A percentile compares a stretch with the other conserved stretches of the same genome.
Conservation (phyloP, 805 yeast genomes). For the Nakazawaea holstii region DNA sequence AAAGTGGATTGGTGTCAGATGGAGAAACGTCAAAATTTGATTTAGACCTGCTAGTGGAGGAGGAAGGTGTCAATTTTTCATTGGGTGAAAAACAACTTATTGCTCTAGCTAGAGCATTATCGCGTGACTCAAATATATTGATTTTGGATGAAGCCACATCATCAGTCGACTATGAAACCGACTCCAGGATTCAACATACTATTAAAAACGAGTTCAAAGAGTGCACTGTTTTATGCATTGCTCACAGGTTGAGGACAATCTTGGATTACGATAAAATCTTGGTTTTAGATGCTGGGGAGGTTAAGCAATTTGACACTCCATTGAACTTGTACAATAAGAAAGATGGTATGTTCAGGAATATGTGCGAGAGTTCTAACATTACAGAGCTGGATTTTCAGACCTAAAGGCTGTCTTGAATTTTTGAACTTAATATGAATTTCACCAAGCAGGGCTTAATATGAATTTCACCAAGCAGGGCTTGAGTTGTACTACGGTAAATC, state of each 20-base stretch:
- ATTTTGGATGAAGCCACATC: conserved; percentile 64
- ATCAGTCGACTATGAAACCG: conserved; percentile 57
- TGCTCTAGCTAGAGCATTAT: conserved; percentile 56
- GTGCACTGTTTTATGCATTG: conserved; percentile 57
- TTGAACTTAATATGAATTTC: no score
- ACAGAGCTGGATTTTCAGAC: no score
- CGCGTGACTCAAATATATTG: conserved; percentile 44
- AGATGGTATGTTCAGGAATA: conserved; percentile 34
- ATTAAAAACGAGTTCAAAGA: conserved; percentile 42
- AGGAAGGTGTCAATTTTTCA: conserved; percentile 54
- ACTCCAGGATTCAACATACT: conserved; percentile 44
- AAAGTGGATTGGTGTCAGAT: conserved; percentile 47
- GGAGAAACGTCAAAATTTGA: conserved; percentile 40
- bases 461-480: no score
- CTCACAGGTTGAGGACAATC: conserved; percentile 62
- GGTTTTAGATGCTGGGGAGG: conserved; percentile 77
- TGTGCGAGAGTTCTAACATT: conserved; percentile 35
- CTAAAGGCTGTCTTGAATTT: no score
- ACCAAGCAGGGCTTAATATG: no score
- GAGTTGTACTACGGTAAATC: no score
- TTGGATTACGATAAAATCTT: conserved; percentile 70
- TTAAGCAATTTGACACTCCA: conserved; percentile 73
- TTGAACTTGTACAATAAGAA: conserved; percentile 46
- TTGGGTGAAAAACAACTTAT: conserved; percentile 56
- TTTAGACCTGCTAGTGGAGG: conserved; percentile 45